phyloP scores from a whole-genome alignment of 2,329 filamentous ascomycete species.

The Hypoxylon sp. region DNA sequence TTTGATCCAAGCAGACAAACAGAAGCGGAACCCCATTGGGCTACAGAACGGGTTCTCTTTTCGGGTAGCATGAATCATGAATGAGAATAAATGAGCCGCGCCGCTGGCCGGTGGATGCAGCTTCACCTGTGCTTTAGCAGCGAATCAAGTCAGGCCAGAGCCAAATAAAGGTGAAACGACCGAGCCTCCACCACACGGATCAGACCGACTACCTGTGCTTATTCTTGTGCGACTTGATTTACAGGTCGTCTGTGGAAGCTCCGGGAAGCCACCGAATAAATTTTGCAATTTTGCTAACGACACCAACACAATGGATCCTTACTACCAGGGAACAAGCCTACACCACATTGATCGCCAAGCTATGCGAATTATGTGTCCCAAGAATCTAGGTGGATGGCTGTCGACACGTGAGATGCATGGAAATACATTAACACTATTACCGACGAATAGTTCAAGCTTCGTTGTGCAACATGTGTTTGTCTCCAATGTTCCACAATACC shows the following conservation, averaged over 20 bases:
- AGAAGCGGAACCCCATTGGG: conserved; percentile 3
- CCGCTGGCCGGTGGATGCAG: conserved; percentile 27
- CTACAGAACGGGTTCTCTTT: neutral
- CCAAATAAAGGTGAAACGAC: conserved; percentile 41
- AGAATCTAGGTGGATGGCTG: too few relatives aligned
- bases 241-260: conserved; percentile 15
- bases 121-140: conserved; percentile 4
- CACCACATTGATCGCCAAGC: conserved; percentile 5
- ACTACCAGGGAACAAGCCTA: conserved; percentile 2
- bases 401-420: conserved; percentile 2
- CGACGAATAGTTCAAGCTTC: conserved; percentile 12
- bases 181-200: conserved; percentile 31
- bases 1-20: conserved; percentile 27
- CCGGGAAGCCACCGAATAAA: conserved; percentile 3
- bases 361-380: neutral
- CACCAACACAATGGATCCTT: neutral
- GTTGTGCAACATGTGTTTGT: neutral
- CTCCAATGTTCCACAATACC: neutral
- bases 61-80: conserved; percentile 18
- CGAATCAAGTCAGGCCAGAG: conserved; percentile 15
- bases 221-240: conserved; percentile 21
- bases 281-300: conserved; percentile 3
- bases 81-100: conserved; percentile 14
- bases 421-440: conserved; percentile 11
- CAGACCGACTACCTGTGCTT: conserved; percentile 2